Percentiles rank a stretch among this genome's conserved stretches.
phyloP scores from a whole-genome alignment of 2,329 filamentous ascomycete species.

The Penicillium sp. region DNA sequence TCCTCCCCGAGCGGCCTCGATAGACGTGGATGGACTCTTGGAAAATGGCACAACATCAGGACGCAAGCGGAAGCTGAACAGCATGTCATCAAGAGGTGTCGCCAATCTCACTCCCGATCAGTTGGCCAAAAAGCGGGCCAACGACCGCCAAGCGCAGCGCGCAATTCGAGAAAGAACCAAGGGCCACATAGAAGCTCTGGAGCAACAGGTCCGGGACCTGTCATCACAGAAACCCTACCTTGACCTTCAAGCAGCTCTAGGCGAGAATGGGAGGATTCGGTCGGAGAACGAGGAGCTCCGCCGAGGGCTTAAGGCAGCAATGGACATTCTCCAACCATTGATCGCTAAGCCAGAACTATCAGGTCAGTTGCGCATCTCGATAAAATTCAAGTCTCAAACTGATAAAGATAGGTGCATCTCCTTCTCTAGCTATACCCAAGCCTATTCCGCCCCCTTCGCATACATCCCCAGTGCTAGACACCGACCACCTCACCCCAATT shows the following conservation, averaged over 20 bases:
- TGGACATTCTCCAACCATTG: conserved; percentile 55
- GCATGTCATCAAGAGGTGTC: conserved; percentile 65
- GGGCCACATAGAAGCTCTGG: conserved; percentile 72
- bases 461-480: conserved; percentile 30
- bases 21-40: conserved; percentile 23
- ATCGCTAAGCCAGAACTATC: conserved; percentile 44
- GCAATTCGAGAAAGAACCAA: conserved; percentile 81
- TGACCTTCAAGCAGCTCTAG: conserved; percentile 73
- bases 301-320: conserved; percentile 63
- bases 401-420: conserved; percentile 16
- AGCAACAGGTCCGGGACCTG: conserved; percentile 71
- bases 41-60: conserved; percentile 30
- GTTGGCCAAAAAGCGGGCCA: conserved; percentile 84
- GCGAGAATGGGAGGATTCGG: conserved; percentile 74
- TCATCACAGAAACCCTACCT: conserved; percentile 79
- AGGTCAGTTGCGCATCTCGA: conserved; percentile 35
- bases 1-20: conserved; percentile 25
- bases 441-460: conserved; percentile 20
- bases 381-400: conserved; percentile 6
- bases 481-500: conserved; percentile 23
- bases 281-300: conserved; percentile 79
- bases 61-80: conserved; percentile 46
- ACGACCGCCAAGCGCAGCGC: conserved; percentile 84
- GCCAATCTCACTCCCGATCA: conserved; percentile 86
- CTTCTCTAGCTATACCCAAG: conserved; percentile 19